Evolutionary conservation across 2,329 filamentous ascomycete genomes (phyloP).

Genomic region (Fusarium graminum): DNA sequence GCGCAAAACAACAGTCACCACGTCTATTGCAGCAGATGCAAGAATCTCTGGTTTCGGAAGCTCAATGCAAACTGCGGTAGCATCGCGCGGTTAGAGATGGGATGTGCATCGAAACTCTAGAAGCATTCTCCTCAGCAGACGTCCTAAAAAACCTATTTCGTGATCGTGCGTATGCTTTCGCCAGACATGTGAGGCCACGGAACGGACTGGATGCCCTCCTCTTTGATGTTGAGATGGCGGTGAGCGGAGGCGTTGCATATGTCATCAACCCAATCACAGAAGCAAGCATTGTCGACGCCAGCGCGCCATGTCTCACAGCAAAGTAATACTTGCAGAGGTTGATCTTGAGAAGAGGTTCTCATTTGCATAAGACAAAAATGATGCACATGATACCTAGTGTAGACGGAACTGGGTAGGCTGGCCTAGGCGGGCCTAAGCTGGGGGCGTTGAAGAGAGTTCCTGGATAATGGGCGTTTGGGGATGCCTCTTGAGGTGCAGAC

Average conservation of each 20-base stretch:
- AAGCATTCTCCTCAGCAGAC: conserved; percentile 17
- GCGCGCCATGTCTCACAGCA: conserved; percentile 35
- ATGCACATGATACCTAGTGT: conserved; percentile 21
- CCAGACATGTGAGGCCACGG: conserved; percentile 23
- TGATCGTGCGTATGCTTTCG: conserved; percentile 15
- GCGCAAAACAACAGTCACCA: conserved; percentile 21
- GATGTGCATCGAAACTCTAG: background rate
- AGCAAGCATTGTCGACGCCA: conserved; percentile 2
- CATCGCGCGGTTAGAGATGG: conserved; percentile 10
- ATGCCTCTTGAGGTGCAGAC: conserved; percentile 11
- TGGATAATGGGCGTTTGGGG: background rate
- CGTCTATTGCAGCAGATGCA: conserved; percentile 28
- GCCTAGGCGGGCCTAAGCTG: background rate
- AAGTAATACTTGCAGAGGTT: conserved; percentile 10
- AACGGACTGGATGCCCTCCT: conserved; percentile 37
- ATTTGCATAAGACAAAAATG: conserved; percentile 19
- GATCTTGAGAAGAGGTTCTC: conserved; percentile 14
- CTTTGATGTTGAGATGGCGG: conserved; percentile 36
- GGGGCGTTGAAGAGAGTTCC: conserved; percentile 1
- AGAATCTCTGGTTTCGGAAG: conserved; percentile 33
- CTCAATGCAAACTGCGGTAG: conserved; percentile 21
- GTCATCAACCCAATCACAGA: conserved; percentile 16
- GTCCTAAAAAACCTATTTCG: conserved; percentile 9
- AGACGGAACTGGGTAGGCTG: conserved; percentile 1
- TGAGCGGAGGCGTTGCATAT: conserved; percentile 27